phyloP scores from a whole-genome alignment of 768 basidiomycete genomes.

The Hericium erinaceus region DNA sequence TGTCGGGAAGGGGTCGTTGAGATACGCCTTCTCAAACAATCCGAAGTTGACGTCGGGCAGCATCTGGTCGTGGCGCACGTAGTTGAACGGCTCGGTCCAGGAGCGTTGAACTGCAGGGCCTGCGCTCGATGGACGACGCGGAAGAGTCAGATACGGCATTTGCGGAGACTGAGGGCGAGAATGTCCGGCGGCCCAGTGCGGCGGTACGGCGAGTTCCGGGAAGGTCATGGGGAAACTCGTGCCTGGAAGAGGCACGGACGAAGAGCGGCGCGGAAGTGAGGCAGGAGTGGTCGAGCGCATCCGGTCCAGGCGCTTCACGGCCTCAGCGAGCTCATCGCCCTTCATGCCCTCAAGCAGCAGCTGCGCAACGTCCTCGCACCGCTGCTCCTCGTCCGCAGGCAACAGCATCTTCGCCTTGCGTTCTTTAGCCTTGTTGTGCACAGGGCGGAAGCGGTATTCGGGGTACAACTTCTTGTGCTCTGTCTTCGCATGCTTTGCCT shows the following conservation, averaged over 20 bases:
- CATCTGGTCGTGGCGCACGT: slow-evolving; percentile 9
- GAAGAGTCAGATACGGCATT: slow-evolving; percentile 4
- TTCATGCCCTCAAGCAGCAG: slow-evolving; percentile 15
- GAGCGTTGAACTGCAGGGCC: slow-evolving; percentile 7
- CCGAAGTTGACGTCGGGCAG: slow-evolving; percentile 12
- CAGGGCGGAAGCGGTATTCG: slow-evolving; percentile 43
- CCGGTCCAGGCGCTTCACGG: slow-evolving; percentile 12
- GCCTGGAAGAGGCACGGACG: slow-evolving; percentile 12
- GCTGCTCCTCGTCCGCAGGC: slow-evolving; percentile 13
- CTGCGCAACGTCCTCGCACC: slow-evolving; percentile 14
- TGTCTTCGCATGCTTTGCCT: slow-evolving; percentile 65
- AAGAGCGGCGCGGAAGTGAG: slow-evolving; percentile 11
- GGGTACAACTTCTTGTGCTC: slow-evolving; percentile 64
- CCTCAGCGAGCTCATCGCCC: slow-evolving; percentile 14
- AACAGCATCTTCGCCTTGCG: slow-evolving; percentile 16
- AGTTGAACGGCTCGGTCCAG: slow-evolving; percentile 7
- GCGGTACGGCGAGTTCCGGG: slow-evolving; percentile 8
- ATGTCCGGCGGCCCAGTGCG: neutral
- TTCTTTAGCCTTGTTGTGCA: slow-evolving; percentile 38
- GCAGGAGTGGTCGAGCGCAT: slow-evolving; percentile 12
- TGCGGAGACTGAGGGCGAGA: slow-evolving; percentile 8
- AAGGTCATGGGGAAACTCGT: slow-evolving; percentile 9
- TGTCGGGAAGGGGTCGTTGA: slow-evolving; percentile 9
- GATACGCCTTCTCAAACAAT: slow-evolving; percentile 8
- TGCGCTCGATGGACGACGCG: slow-evolving; percentile 15